Conservation (phyloP, 129 eudicot species). For the Ambrosia trifida region DNA sequence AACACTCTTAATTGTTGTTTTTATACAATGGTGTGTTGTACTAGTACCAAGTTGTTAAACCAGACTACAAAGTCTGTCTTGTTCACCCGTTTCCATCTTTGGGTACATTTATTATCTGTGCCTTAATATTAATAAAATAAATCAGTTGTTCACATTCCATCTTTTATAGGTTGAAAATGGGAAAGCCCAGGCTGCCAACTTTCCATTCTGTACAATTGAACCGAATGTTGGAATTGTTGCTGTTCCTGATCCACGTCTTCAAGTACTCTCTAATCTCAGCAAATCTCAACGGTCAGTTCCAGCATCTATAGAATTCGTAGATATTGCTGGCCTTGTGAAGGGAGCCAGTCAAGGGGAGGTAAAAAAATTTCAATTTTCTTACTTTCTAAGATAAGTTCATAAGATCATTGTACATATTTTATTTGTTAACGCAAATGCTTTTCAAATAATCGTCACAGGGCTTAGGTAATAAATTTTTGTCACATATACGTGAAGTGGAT, state of each 20-base stretch:
- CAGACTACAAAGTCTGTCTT: background rate
- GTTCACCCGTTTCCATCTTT: background rate
- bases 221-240: conserved; percentile 95
- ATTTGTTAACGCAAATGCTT: conserved; percentile 7
- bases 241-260: conserved; percentile 93
- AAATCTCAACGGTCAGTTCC: conserved; percentile 88
- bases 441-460: conserved; percentile 54
- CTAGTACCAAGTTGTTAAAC: background rate
- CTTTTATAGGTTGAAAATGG: conserved; percentile 75
- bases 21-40: background rate
- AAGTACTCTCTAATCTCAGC: conserved; percentile 83
- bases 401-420: background rate
- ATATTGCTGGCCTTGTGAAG: conserved; percentile 98
- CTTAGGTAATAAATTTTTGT: conserved; percentile 88
- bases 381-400: background rate
- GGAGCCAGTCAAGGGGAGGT: conserved; percentile 99
- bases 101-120: background rate
- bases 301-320: conserved; percentile 93
- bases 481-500: conserved; percentile 98
- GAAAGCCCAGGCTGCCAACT: conserved; percentile 98
- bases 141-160: background rate
- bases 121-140: background rate
- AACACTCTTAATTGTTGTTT: conserved; percentile 1
- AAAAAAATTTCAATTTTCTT: conserved; percentile 15
- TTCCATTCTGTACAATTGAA: conserved; percentile 95